Evolutionary conservation across 1,284 basidiomycete species (phyloP), one percentile per base, ranked within the genome.

Genomic region (Leccinum ponderosum): DNA sequence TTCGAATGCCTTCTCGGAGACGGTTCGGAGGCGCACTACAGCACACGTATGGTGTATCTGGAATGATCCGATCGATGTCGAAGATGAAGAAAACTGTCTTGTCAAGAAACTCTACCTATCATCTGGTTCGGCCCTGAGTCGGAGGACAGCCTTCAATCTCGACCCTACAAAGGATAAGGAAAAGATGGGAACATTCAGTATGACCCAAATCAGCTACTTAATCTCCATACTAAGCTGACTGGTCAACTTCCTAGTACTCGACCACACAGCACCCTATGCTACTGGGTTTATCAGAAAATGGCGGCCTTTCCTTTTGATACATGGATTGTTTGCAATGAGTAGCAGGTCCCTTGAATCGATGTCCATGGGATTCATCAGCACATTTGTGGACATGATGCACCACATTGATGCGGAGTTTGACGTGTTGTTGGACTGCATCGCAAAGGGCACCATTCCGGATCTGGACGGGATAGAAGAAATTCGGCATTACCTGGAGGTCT

Each of bases 351-450:
- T 54, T 1, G 22, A 54, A 22, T 39, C 35, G 8, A 37, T 39
- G 14, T n/a, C 33, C 7, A 54, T 39, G 53, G 17, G 22, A 12
- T 54, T 54, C 15, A 33, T 54, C 20, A 25, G 14, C 9, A 54
- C 53, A 20, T 54, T 54, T 31, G 53, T 54, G 33, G 53, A 54
- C 12, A 25, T 54, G 20, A 54, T 54, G 53, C 35, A 20, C 20
- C 53, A 39, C 22, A 22, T 54, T 3, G 53, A 54, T 39, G 53
- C 33, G 8, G 35, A 66, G 29, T 68, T 61, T 27, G 63, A 64
- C 17, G 27, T 50, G 27, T 5, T 64, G 1, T 50, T 64, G 35
- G 35, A 37, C 35, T 37, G n/a, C 17, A 44, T 44, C 17, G 17
- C 42, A 20, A 44, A 44, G 14, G 42, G 42, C 0, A 20, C 17